phyloP scores from a whole-genome alignment of 371 early-diverging fungal genomes.

The Circinella umbellata region DNA sequence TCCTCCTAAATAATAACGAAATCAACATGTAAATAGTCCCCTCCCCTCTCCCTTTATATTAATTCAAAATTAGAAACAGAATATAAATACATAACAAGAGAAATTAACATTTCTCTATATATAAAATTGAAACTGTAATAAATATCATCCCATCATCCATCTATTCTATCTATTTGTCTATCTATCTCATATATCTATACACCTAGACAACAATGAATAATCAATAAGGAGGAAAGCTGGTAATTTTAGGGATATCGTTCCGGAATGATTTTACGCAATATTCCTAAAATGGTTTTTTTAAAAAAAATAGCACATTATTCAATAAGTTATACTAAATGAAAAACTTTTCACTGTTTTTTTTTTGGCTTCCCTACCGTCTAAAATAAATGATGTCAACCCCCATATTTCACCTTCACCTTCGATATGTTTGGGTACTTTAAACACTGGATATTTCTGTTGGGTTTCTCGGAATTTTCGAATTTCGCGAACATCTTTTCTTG shows the following conservation, averaged over 20 bases:
- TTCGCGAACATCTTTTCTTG: conserved; percentile 51
- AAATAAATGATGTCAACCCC: conserved; percentile 86
- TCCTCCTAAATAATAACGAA: conserved; percentile 5
- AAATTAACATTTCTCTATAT: neutral
- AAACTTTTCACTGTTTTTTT: no score
- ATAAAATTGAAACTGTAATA: neutral
- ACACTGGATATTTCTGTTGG: conserved; percentile 65
- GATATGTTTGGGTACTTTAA: conserved; percentile 55
- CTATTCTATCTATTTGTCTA: neutral
- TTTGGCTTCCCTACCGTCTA: conserved; percentile 52
- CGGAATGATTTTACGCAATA: neutral
- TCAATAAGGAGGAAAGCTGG: no score
- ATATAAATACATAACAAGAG: neutral
- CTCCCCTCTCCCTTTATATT: no score
- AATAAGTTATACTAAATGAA: no score
- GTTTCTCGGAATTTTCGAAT: conserved; percentile 66
- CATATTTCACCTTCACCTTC: conserved; percentile 67
- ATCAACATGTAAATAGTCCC: conserved; percentile 2
- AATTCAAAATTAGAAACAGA: neutral
- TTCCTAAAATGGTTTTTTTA: neutral
- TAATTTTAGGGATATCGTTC: neutral
- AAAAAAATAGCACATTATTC: no score
- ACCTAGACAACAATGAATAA: no score
- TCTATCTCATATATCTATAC: neutral
- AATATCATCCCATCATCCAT: neutral